Percentiles rank a stretch among this genome's conserved stretches.
Evolutionary conservation across 1,284 basidiomycete species (phyloP).

Genomic region (Pseudozyma pruni): DNA sequence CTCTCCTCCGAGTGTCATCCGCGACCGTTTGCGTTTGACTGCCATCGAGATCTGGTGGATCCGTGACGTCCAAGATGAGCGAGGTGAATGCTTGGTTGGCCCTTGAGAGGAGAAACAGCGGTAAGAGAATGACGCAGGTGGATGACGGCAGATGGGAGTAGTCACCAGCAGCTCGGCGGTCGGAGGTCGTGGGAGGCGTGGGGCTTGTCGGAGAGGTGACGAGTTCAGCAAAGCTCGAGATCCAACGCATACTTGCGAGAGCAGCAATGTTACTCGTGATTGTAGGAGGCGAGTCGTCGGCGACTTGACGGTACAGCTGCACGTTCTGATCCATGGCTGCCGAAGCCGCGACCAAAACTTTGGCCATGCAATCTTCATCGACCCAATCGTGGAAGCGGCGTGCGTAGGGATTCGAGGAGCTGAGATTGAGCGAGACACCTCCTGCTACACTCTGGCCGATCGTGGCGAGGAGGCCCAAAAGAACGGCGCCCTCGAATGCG

Average conservation of each 20-base stretch:
- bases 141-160: constrained; percentile 40
- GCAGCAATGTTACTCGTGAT: constrained; percentile 36
- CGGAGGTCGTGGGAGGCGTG: background rate
- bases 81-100: constrained; percentile 53
- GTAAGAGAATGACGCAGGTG: constrained; percentile 39
- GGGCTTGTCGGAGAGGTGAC: constrained; percentile 19
- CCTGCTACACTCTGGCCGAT: constrained; percentile 50
- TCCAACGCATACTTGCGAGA: constrained; percentile 45
- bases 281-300: constrained; percentile 42
- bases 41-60: background rate
- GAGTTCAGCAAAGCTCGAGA: constrained; percentile 29
- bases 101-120: constrained; percentile 49
- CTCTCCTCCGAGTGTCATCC: constrained; percentile 9
- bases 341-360: constrained; percentile 31
- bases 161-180: constrained; percentile 21
- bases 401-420: constrained; percentile 50
- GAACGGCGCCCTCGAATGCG: constrained; percentile 55
- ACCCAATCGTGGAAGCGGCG: constrained; percentile 52
- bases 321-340: constrained; percentile 35
- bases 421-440: constrained; percentile 33
- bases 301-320: constrained; percentile 28
- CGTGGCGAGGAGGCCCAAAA: constrained; percentile 59
- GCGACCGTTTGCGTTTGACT: background rate
- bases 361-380: constrained; percentile 49
- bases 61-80: constrained; percentile 29